Evolutionary conservation across 2,329 filamentous ascomycete species (phyloP), one percentile per base, ranked within the genome.

Genomic region (Orbilia oligospora): DNA sequence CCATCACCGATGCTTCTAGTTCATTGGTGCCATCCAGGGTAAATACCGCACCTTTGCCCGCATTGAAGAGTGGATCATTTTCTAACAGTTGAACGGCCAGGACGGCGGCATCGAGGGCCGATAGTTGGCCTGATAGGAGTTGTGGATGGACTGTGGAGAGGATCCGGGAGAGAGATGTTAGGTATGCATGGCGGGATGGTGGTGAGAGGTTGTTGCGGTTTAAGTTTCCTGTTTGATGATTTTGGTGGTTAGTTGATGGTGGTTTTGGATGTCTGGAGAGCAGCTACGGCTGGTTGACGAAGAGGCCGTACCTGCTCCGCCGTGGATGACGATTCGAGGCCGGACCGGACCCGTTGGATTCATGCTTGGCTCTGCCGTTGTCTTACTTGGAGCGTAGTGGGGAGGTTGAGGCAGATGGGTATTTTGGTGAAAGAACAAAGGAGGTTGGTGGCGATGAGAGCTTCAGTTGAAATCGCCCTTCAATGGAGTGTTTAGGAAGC

Each of bases 1-100:
- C 92, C 93, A 97, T 97, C 65, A 97, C 89, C 8, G 90, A 92
- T 0, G 93, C 92, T 85, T 97, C 94, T 79, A 97, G 90, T 85
- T 97, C 92, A 83, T 94, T 94, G 80, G 90, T 88, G 18, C 94
- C 94, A 80, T 91, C 90, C 64, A 91, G 89, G 0, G 93, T 97
- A 84, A 97, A 97, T 20, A 97, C 93, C 64, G 93, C 92, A 67
- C 94, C 94, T 82, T 90, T 91, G 6, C 90, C 93, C 72, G 90
- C 90, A 85, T 97, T 97, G 88, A 96, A 97, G 3, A 97, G 88
- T 1, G 91, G 88, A 82, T 94, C 89, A 82, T 97, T 87, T 85
- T 97, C 94, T 16, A 97, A 88, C 27, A 91, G 87, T 0, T 87
- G 86, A 10, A 97, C 93, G 53, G 93, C 93, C 83, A 91, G 89